Percentiles rank a stretch among this genome's conserved stretches.
phyloP scores from a whole-genome alignment of 306 rosid genomes.

The Ormosia emarginata region DNA sequence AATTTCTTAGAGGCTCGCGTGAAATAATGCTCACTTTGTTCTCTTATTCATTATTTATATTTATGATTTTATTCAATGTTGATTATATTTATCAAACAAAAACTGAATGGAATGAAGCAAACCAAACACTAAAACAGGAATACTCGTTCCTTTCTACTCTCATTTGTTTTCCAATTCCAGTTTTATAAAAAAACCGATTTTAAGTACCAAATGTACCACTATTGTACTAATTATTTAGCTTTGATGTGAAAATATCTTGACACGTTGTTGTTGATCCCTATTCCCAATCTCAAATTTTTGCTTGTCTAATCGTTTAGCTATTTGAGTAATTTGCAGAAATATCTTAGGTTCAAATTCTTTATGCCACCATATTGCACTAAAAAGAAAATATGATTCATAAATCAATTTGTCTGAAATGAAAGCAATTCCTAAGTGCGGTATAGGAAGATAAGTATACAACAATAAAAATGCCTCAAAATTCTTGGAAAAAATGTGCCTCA shows the following conservation, averaged over 20 bases:
- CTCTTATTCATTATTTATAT: background rate
- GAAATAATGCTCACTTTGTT: background rate
- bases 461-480: too few relatives aligned
- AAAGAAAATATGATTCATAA: background rate
- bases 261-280: background rate
- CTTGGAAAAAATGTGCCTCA: background rate
- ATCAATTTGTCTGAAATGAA: background rate
- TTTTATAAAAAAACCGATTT: background rate
- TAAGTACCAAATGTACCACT: background rate
- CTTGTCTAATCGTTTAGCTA: background rate
- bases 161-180: background rate
- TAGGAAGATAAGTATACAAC: too few relatives aligned
- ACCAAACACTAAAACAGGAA: background rate
- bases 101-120: background rate
- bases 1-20: background rate
- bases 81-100: too few relatives aligned
- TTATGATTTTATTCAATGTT: too few relatives aligned
- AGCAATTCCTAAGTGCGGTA: background rate
- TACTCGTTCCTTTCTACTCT: background rate
- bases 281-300: background rate
- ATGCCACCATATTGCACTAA: background rate
- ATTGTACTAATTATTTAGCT: background rate
- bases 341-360: background rate
- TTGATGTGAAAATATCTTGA: background rate
- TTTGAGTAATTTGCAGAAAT: background rate